These are phyloP conservation scores for Phytopythium aichiense DNA, from an alignment of 352 stramenopile genomes.

Conservation along the genomic window DNA sequence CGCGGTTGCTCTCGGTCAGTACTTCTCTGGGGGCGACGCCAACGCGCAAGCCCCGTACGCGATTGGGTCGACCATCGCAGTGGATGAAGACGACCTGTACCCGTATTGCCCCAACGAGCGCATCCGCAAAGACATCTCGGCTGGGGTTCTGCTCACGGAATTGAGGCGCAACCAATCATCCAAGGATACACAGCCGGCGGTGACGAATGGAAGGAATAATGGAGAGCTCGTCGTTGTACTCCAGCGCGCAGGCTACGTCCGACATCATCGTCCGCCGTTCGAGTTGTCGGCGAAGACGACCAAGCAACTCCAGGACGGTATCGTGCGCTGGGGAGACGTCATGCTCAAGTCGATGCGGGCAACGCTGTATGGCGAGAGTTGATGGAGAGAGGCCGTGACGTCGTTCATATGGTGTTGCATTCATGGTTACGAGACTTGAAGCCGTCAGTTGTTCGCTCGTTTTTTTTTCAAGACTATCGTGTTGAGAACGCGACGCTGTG, in stretches of 20 bases:
- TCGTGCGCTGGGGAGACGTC: conserved; percentile 21
- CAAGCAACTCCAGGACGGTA: conserved; percentile 19
- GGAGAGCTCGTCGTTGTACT: conserved; percentile 26
- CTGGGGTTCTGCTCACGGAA: conserved; percentile 14
- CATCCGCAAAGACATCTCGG: conserved; percentile 25
- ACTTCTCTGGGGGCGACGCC: not conserved
- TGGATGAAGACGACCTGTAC: conserved; percentile 31
- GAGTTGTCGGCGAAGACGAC: conserved; percentile 5
- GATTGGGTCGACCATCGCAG: conserved; percentile 18
- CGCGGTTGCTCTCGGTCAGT: conserved; percentile 1
- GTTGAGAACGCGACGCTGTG: too few species aligned
- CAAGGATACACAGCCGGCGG: not conserved
- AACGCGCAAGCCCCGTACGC: conserved; percentile 9
- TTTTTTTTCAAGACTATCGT: not conserved
- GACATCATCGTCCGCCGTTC: conserved; percentile 20
- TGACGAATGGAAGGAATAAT: not conserved
- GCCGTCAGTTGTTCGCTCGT: not conserved
- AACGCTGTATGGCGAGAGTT: conserved; percentile 14
- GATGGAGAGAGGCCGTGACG: not conserved
- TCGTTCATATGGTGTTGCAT: too few species aligned
- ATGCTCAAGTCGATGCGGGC: conserved; percentile 27
- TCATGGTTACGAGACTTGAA: not conserved
- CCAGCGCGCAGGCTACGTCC: conserved; percentile 18
- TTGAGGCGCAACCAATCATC: conserved; percentile 8
- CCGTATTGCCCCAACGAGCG: conserved; percentile 23